Base-by-base conservation (phyloP, 345 rosid species). In the Pelargonium nanum region DNA sequence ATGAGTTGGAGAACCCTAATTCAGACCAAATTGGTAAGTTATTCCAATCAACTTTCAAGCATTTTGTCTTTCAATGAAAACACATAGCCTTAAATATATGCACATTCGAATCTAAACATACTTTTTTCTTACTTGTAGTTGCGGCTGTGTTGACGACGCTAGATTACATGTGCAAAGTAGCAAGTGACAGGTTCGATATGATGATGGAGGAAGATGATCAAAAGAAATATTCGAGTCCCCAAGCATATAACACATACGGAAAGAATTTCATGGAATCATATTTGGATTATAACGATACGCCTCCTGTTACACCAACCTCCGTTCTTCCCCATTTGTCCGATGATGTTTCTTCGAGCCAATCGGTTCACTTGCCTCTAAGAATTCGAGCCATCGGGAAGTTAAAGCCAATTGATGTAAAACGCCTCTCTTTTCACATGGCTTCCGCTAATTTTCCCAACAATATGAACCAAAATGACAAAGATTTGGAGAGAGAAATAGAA, bases 351-450 rank as follows among this genome's bases (percentile, higher is more conserved):
- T 60, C 69, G 56, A 71, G 64, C 0, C 75, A 80, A 0, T 63
- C 85, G 1, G 68, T 72, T 62, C 77, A 74, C 58, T 57, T 63
- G 64, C 76, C 76, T 26, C 66, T 83, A 13, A 66, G 95, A 70
- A 81, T 84, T 56, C 87, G 85, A 60, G 83, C 92, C 26, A 75
- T 84, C 23, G 95, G 81, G 57, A 94, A 86, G 62, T 63, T 85
- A 66, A 90, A 81, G 70, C 92, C 86, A 16, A 65, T 87, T 1
- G 95, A 84, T 45, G 62, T 80, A 53, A 85, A 87, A 68, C 79
- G 80, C 53, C 83, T 85, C n/a, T 67, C 81, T 1, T 72, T 81
- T 4, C 77, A 80, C 59, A 74, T 81, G 74, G 53, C 77, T 68
- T 71, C 87, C 0, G 69, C 64, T 62, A 73, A 68, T 17, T 77